Conservation (phyloP, 2,329 filamentous ascomycete genomes). For the Pestalotiopsis fici region DNA sequence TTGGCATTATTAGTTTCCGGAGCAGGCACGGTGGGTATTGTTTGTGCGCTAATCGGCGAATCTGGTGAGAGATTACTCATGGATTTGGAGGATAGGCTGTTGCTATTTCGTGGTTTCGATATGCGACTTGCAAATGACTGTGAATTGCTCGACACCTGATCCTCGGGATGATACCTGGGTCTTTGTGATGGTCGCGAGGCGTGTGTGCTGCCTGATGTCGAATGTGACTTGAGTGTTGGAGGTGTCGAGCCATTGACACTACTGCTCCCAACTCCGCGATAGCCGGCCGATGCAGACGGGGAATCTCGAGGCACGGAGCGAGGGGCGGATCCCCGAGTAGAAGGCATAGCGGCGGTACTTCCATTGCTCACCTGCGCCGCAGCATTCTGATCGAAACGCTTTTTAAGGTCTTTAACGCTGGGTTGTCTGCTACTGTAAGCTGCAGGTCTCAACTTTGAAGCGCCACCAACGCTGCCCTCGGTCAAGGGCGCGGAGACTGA, state of each 20-base stretch:
- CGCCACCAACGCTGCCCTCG: slow-evolving; percentile 35
- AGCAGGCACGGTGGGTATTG: slow-evolving; percentile 29
- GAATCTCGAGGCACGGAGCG: slow-evolving; percentile 36
- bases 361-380: slow-evolving; percentile 14
- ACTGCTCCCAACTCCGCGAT: slow-evolving; percentile 22
- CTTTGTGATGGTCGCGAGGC: slow-evolving; percentile 41
- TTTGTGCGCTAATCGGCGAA: slow-evolving; percentile 15
- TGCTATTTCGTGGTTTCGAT: slow-evolving; percentile 48
- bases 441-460: slow-evolving; percentile 28
- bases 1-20: slow-evolving; percentile 31
- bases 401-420: slow-evolving; percentile 81
- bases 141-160: slow-evolving; percentile 53
- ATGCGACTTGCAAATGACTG: slow-evolving; percentile 64
- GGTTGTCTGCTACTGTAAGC: slow-evolving; percentile 45
- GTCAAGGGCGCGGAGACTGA: slow-evolving; percentile 60
- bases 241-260: slow-evolving; percentile 35
- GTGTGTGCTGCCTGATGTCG: slow-evolving; percentile 22
- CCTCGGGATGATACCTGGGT: slow-evolving; percentile 48
- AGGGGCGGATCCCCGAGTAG: slow-evolving; percentile 33
- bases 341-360: slow-evolving; percentile 25
- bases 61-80: slow-evolving; percentile 40
- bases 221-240: slow-evolving; percentile 32
- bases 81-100: slow-evolving; percentile 42
- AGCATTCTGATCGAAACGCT: slow-evolving; percentile 71
- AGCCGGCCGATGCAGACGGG: slow-evolving; percentile 34